These are phyloP conservation scores for Trichoderma aggressivum DNA, from an alignment of 2,329 filamentous ascomycete genomes.

Conservation along the genomic window DNA sequence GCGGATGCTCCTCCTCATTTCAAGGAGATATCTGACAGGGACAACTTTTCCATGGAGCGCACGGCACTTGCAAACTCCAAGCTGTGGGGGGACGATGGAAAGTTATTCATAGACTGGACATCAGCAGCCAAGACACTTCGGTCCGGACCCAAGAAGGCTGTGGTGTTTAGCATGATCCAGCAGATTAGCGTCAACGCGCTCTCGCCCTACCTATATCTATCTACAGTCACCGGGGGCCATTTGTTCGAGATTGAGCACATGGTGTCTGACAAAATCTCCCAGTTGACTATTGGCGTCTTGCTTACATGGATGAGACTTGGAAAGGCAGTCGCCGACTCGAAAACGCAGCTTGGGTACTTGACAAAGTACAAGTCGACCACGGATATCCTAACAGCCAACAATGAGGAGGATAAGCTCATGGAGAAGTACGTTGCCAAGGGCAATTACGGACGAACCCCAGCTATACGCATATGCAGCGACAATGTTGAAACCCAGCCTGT, in stretches of 20 bases:
- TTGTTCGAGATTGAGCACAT: constrained; percentile 34
- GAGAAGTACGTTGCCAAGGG: not conserved
- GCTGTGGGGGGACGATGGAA: constrained; percentile 33
- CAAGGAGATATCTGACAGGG: constrained; percentile 27
- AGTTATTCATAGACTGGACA: constrained; percentile 44
- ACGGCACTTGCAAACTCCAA: constrained; percentile 17
- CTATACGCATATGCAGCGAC: not conserved
- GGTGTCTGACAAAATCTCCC: constrained; percentile 35
- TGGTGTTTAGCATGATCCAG: constrained; percentile 44
- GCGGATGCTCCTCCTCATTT: constrained; percentile 49
- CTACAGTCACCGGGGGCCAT: constrained; percentile 39
- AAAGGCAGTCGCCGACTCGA: constrained; percentile 17
- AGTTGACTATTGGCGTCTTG: constrained; percentile 40
- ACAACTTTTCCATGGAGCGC: constrained; percentile 32
- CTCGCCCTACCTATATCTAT: constrained; percentile 41
- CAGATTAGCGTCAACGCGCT: constrained; percentile 22
- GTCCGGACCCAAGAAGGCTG: constrained; percentile 35
- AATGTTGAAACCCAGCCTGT: constrained; percentile 20
- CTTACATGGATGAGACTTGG: constrained; percentile 43
- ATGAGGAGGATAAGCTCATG: not conserved
- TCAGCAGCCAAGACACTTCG: constrained; percentile 34
- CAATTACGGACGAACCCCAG: not conserved
- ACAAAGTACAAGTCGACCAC: constrained; percentile 18
- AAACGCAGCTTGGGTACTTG: constrained; percentile 8
- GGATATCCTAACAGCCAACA: not conserved